Base-by-base conservation (phyloP, 2,329 filamentous ascomycete genomes). In the Ramularia endophylla region DNA sequence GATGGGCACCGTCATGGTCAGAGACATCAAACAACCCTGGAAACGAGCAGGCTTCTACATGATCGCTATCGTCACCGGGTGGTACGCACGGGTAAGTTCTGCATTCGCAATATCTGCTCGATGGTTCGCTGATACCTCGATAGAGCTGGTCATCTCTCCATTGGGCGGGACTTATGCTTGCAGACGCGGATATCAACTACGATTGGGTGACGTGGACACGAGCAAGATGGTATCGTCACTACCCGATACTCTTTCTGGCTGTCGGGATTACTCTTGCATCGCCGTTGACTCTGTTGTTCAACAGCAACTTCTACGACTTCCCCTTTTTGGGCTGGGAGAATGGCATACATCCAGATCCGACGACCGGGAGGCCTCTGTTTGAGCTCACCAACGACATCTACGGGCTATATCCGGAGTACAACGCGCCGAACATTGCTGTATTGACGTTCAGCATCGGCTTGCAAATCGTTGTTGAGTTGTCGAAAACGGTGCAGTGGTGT, bases 371-470 rank as follows among this genome's bases (percentile, higher is more conserved):
- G 25, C 66, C 69, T 32, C 48, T 52, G 5, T 69, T 65, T 44
- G 70, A 71, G 45, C 38, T 58, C 5, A 64, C 70, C 39, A 65
- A 63, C 31, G 57, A 68, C 15, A 38, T 66, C 17, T 67, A 63
- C 40, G 61, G 67, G 43, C 71, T 69, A 61, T 72, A 73, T 41
- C 69, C 69, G 4, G 41, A 60, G 8, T 73, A 73, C 55, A 69
- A 59, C 46, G 56, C 61, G 4, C 69, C 69, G 1, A 66, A 64
- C 11, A 55, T 71, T 19, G 70, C 70, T 36, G 64, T 65, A 34
- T 51, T 72, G 3, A 47, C 70, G 9, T 68, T 70, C 36, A 53
- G 60, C 5, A 44, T 62, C 7, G 53, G 53, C 5, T 51, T 66
- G 20, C 64, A 67, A 42, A 35, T 53, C 5, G 44, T 62, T 17